Base-by-base conservation (phyloP, 2,329 filamentous ascomycete genomes). In the Trichophyton rubrum region DNA sequence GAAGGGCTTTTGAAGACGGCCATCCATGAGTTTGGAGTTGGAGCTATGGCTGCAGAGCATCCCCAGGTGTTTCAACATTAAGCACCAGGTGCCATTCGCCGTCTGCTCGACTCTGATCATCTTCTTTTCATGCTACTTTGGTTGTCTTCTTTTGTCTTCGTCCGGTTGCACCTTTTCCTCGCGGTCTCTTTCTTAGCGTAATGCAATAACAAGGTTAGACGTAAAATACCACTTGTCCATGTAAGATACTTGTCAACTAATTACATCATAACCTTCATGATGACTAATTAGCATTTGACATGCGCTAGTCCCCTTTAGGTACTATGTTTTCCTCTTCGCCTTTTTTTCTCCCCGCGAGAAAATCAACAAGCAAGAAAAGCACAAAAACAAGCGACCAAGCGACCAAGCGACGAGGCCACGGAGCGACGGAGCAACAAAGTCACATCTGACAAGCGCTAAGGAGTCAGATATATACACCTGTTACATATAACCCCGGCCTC, bases 281-380 rank as follows among this genome's bases (percentile, higher is more conserved):
- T 43, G 58, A 27, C 43, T 40, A 43, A 43, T 15, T 9, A 6
- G 13, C 9, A 27, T 51, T 22, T 47, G 20, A 47, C 2, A 9
- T 13, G 24, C 55, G 56, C 62, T 58, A 62, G 60, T 22, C 64
- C 61, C 45, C 38, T 59, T 63, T 61, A 30, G 64, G 64, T 38
- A 66, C 49, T 62, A 62, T 66, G 64, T 66, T 66, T 66, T 63
- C 63, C 59, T 63, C 56, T 3, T 43, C n/a, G 6, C n/a, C 40
- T n/a, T 17, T 43, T 43, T 60, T 56, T 51, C 15, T 60, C 60
- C 49, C 58, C 59, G 38, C 49, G 53, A 59, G 56, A 63, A 61
- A 24, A 27, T 24, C 60, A 64, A 63, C 33, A 58, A 47, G 22
- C 33, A 17, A 57, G 17, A 41, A 41, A 22, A 57, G 27, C 15